Conservation (phyloP, 306 rosid genomes). For the Cucurbita pepo region DNA sequence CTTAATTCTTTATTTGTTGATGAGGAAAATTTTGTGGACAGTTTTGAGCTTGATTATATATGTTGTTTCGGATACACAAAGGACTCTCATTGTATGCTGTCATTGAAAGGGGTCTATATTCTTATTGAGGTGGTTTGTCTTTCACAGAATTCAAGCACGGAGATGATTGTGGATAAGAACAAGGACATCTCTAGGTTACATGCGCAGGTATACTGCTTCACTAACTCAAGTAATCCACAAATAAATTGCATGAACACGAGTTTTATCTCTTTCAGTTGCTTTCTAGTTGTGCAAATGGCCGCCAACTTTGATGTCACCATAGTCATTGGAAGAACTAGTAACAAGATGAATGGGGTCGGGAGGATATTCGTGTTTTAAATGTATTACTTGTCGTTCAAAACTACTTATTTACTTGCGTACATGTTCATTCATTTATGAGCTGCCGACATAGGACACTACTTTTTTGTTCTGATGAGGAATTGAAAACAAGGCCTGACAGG, state of each 20-base stretch:
- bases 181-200: constrained; percentile 29
- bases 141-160: constrained; percentile 43
- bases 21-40: neutral
- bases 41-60: neutral
- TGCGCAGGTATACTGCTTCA: constrained; percentile 40
- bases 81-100: neutral
- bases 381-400: too few species aligned
- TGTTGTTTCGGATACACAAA: neutral
- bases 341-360: neutral
- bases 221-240: constrained; percentile 6
- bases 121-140: neutral
- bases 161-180: constrained; percentile 27
- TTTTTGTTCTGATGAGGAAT: constrained; percentile 66
- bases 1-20: neutral
- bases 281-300: neutral
- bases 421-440: constrained; percentile 7
- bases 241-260: neutral
- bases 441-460: constrained; percentile 12
- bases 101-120: neutral
- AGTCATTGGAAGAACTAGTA: neutral
- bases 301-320: neutral
- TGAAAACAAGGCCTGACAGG: constrained; percentile 89
- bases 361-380: neutral
- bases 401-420: constrained; percentile 8
- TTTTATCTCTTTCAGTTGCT: constrained; percentile 1